Base-by-base conservation (phyloP, 305 asterid genomes). In the Ilex paraguariensis region DNA sequence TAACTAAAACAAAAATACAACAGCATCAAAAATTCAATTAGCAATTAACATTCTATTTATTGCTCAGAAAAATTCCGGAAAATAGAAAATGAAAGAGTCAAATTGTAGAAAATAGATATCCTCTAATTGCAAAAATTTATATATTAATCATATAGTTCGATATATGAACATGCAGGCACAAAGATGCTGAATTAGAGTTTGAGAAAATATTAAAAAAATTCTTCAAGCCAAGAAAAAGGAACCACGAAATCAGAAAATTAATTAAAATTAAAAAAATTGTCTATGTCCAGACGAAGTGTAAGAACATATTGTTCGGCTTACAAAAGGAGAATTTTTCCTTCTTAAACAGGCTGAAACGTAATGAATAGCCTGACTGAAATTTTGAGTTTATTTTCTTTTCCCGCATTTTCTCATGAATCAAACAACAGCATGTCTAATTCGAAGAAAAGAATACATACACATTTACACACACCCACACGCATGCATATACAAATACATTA, bases 1-100 rank as follows among this genome's bases (percentile, higher is more conserved):
- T 77, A 62, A 50, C 95, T 88, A 70, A 16, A 13, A 46, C 12
- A 46, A 0, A 36, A 36, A 36, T 4, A 36, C 0, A 5, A 36
- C 42, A 36, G 9, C 42, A 36, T 36, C 42, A 36, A 21, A 21
- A 21, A 21, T 21, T 21, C 28, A 21, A 21, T 21, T 21, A 21
- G 28, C 28, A 21, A 21, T 21, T 21, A 21, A 21, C 28, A 21
- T 21, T 21, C 28, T 21, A 21, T 21, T 21, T 21, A 21, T 21
- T 21, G 28, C 28, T 21, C 28, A 21, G 15, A 21, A 39, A 55
- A 61, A 60, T 42, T 42, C 10, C 8, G 48, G 15, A 16, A 31
- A 56, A 66, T 39, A 49, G 3, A 53, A 16, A 56, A 49, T 42
- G 8, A 42, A 7, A 46, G 15, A 46, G 4, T 11, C 2, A 46